Conservation (phyloP, 2,329 filamentous ascomycete species). For the Diaporthe sp. region DNA sequence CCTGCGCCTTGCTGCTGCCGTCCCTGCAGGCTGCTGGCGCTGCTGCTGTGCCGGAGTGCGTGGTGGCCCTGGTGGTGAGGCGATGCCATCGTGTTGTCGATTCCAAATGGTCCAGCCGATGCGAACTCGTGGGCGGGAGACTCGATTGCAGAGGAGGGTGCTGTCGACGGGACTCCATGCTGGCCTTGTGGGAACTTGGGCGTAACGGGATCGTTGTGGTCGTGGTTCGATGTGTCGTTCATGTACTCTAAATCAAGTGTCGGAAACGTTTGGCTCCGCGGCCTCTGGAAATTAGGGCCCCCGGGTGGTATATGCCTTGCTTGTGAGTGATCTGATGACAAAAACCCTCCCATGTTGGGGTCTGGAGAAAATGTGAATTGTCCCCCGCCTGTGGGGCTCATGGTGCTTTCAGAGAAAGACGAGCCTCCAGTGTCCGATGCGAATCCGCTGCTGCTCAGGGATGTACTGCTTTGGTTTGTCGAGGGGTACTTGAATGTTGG, state of each 20-base stretch:
- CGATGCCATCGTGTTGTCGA: constrained; percentile 56
- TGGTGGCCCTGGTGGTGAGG: constrained; percentile 52
- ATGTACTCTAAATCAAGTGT: constrained; percentile 72
- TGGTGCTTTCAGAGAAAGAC: constrained; percentile 76
- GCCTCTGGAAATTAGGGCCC: constrained; percentile 71
- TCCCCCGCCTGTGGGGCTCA: constrained; percentile 79
- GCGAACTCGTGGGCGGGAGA: constrained; percentile 60
- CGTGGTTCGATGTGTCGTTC: constrained; percentile 49
- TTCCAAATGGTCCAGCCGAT: constrained; percentile 50
- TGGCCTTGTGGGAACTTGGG: constrained; percentile 52
- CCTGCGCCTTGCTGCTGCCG: constrained; percentile 41
- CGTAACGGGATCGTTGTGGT: constrained; percentile 56
- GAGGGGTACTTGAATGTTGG: constrained; percentile 69
- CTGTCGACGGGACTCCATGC: constrained; percentile 54
- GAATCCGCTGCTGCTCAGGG: constrained; percentile 73
- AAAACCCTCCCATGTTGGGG: constrained; percentile 74
- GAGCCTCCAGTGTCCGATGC: constrained; percentile 68
- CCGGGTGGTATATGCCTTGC: constrained; percentile 42
- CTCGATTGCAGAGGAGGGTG: constrained; percentile 63
- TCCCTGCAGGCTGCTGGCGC: constrained; percentile 58
- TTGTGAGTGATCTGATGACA: constrained; percentile 50
- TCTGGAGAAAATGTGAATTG: constrained; percentile 83
- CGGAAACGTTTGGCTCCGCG: constrained; percentile 90
- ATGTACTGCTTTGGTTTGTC: constrained; percentile 71
- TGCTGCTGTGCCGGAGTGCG: constrained; percentile 62